Evolutionary conservation across 805 yeast genomes (phyloP), one percentile per base, ranked within the genome.

Genomic region (Saccharomycopsis oosterbeekiorum): DNA sequence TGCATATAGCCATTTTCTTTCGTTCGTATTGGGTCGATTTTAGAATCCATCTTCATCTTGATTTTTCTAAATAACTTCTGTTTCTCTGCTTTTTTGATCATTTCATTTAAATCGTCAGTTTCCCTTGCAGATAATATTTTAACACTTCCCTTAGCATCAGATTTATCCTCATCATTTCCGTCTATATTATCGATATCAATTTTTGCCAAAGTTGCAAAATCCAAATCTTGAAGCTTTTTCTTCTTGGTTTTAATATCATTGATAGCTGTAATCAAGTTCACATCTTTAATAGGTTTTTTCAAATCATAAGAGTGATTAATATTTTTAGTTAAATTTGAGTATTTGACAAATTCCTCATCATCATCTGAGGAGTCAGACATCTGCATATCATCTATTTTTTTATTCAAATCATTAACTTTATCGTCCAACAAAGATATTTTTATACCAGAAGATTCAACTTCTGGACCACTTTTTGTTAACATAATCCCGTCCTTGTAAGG

Each of bases 81-180:
- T 39, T 68, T 65, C 26, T 67, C 63, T 2, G 68, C 66, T 41
- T 67, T 67, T 34, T 65, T 60, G 43, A 69, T 67, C 8, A 70
- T 55, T 43, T 66, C 63, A 17, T 59, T 40, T 53, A 69, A 69
- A 55, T 69, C 60, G 29, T 63, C 55, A 17, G 37, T 61, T 51
- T 71, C 74, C 15, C 65, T 65, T 24, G 62, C 68, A 5, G 64
- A 57, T 15, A 71, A 59, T n/a, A 34, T 9, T 19, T 55, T 55
- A 37, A 34, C 41, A 8, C 2, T 5, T 11, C 19, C 21, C 5
- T 55, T 39, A 6, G 34, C 6, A 29, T 4, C 34, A 3, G 34
- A 29, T 37, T 53, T 68, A 67, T 57, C 58, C 60, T 41, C 65
- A 62, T 21, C 64, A 56, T 4, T 68, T 66, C 41, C 62, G 41